Percentiles rank a stretch among this genome's conserved stretches.
Evolutionary conservation across 2,329 filamentous ascomycete species (phyloP).

Genomic region (Seiridium cupressi): DNA sequence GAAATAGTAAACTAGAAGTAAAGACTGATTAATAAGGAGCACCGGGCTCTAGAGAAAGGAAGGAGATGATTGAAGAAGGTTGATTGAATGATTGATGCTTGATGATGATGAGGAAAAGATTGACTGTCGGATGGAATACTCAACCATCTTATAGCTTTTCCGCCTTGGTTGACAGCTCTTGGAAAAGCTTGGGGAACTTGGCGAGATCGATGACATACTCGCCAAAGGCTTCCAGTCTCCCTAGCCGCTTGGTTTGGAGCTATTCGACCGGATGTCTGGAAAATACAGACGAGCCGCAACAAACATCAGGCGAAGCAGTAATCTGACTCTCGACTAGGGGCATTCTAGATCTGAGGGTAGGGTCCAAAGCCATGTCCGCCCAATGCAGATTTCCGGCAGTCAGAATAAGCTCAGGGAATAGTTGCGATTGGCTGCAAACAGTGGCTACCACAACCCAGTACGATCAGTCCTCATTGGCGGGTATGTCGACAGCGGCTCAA

Average conservation of each 20-base stretch:
- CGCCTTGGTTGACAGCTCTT: conserved; percentile 8
- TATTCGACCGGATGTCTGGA: conserved; percentile 1
- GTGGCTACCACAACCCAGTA: neutral
- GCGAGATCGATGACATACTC: neutral
- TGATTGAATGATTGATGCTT: conserved; percentile 9
- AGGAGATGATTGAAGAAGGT: conserved; percentile 6
- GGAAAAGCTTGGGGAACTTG: conserved; percentile 8
- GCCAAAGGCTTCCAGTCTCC: neutral
- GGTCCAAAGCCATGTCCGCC: neutral
- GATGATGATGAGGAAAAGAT: conserved; percentile 5
- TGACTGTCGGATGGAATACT: neutral
- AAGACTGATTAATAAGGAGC: conserved; percentile 8
- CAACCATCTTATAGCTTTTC: conserved; percentile 4
- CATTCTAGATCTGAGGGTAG: neutral
- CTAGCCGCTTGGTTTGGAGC: conserved; percentile 2
- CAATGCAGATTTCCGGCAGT: neutral
- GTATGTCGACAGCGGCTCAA: neutral
- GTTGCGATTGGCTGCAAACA: conserved; percentile 6
- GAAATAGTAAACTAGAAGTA: neutral
- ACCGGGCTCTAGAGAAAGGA: conserved; percentile 9
- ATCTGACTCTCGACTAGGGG: conserved; percentile 2
- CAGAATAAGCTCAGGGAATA: conserved; percentile 1
- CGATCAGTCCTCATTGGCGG: neutral
- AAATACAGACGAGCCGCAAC: neutral
- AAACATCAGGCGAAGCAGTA: conserved; percentile 9